A percentile compares a stretch with the other conserved stretches of the same genome.
Conservation (phyloP, 108 stramenopile species). For the Cyclotella choctawhatcheeana region DNA sequence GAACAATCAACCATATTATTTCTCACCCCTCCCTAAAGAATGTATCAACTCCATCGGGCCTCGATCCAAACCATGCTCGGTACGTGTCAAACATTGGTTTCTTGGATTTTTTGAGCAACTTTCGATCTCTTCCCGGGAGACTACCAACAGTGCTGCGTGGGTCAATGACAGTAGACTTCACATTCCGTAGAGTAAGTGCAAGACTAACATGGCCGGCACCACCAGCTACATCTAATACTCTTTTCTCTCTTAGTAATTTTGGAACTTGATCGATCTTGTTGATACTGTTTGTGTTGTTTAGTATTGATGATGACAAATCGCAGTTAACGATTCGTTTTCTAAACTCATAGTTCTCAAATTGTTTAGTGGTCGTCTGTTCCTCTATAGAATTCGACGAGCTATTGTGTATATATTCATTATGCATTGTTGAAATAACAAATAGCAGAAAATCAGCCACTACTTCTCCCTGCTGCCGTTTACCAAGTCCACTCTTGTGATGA, state of each 20-base stretch:
- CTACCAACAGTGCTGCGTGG: slow-evolving; percentile 70
- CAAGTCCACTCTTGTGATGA: slow-evolving; percentile 43
- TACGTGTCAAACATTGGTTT: slow-evolving; percentile 50
- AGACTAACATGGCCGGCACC: slow-evolving; percentile 86
- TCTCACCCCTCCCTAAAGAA: slow-evolving; percentile 57
- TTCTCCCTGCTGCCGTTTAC: slow-evolving; percentile 70
- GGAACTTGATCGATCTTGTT: slow-evolving; percentile 1
- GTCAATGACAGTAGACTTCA: slow-evolving; percentile 79
- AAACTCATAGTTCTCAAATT: slow-evolving; percentile 5
- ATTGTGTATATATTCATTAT: slow-evolving; percentile 22
- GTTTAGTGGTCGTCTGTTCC: not conserved
- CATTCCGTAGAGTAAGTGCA: slow-evolving; percentile 61
- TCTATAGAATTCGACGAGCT: slow-evolving; percentile 6
- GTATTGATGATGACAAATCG: slow-evolving; percentile 1
- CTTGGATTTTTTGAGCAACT: slow-evolving; percentile 60
- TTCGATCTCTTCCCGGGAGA: slow-evolving; percentile 73
- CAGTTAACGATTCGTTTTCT: slow-evolving; percentile 13
- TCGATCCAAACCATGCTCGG: slow-evolving; percentile 66
- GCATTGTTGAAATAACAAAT: slow-evolving; percentile 39
- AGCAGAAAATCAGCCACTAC: slow-evolving; percentile 66
- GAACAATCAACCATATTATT: no score
- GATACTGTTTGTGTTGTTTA: not conserved
- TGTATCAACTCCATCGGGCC: slow-evolving; percentile 60
- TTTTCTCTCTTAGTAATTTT: not conserved
- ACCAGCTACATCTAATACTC: slow-evolving; percentile 85